Base-by-base conservation (phyloP, 1,284 basidiomycete species). In the Spongiforma sp. region DNA sequence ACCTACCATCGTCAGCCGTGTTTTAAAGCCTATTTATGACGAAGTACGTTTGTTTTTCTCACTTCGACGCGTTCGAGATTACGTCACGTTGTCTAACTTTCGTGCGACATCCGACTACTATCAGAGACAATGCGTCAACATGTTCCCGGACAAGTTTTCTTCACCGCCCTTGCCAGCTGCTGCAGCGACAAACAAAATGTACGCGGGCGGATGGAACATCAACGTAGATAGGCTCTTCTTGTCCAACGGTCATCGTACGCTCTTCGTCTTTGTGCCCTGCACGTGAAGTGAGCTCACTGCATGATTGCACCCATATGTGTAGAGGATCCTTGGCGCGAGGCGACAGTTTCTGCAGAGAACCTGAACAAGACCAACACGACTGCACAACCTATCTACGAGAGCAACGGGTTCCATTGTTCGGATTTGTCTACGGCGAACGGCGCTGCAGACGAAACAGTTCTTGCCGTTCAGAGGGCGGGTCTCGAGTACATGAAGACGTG, bases 281-380 rank as follows among this genome's bases (percentile, higher is more conserved):
- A 63, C 24, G 61, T 65, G 39, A 2, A 8, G 26, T 30, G 14
- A 7, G 11, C n/a, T 9, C 21, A 33, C 26, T 52, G 14, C 50
- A 52, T 52, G 15, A 52, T n/a, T 4, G 10, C 11, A 28, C 10
- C 50, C 30, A 19, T 3, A 24, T 8, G 17, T 26, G 62, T 52
- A 89, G 89, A 87, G 57, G 90, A 91, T 71, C 89, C 90, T n/a
- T 92, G 89, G 90, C 83, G 84, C 64, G 88, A 89, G 63, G 84
- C 85, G 10, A 91, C 90, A 0, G 78, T 90, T 19, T 90, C 89
- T 7, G 86, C 89, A 1, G 82, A 84, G 34, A 79, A 79, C 36
- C 76, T 83, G n/a, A 68, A 76, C 61, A 79, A 84, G 61, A 30
- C 71, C 21, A 89, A 83, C 71, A 89, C 86, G 4, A 60, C 79